Conservation (phyloP, 345 rosid species). For the Draba incana region DNA sequence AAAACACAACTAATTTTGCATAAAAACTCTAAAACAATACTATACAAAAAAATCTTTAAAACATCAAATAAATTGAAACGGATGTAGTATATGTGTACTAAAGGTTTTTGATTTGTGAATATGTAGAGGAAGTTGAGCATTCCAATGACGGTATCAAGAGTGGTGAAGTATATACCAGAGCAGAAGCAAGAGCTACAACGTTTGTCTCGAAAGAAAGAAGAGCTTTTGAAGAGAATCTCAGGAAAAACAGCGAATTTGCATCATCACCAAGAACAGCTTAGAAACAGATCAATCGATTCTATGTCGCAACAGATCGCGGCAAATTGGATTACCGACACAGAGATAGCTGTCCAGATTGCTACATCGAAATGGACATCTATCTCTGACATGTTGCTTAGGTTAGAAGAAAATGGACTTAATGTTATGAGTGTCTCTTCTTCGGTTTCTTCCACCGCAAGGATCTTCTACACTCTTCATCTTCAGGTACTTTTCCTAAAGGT, state of each 20-base stretch:
- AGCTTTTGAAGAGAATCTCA: slow-evolving; percentile 46
- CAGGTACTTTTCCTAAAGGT: slow-evolving; percentile 49
- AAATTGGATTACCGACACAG: slow-evolving; percentile 48
- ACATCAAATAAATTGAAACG: no score
- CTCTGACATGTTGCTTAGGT: slow-evolving; percentile 49
- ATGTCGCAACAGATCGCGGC: slow-evolving; percentile 40
- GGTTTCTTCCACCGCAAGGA: slow-evolving; percentile 51
- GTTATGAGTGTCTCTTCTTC: slow-evolving; percentile 60
- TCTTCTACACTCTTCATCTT: slow-evolving; percentile 59
- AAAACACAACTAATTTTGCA: no score
- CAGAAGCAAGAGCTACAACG: slow-evolving; percentile 48
- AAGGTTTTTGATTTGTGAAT: not conserved
- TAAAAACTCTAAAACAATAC: no score
- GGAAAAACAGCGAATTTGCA: slow-evolving; percentile 13
- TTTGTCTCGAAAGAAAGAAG: slow-evolving; percentile 49
- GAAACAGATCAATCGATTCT: slow-evolving; percentile 27
- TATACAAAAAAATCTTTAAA: no score
- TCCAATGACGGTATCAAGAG: slow-evolving; percentile 51
- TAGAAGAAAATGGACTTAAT: slow-evolving; percentile 52
- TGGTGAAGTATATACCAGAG: slow-evolving; percentile 62
- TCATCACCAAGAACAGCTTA: slow-evolving; percentile 35
- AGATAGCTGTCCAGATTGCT: slow-evolving; percentile 55
- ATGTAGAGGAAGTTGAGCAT: slow-evolving; percentile 58
- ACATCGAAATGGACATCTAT: slow-evolving; percentile 38
- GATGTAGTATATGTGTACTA: not conserved